Base-by-base conservation (phyloP, 2,329 filamentous ascomycete species). In the Cladosporium sp. region DNA sequence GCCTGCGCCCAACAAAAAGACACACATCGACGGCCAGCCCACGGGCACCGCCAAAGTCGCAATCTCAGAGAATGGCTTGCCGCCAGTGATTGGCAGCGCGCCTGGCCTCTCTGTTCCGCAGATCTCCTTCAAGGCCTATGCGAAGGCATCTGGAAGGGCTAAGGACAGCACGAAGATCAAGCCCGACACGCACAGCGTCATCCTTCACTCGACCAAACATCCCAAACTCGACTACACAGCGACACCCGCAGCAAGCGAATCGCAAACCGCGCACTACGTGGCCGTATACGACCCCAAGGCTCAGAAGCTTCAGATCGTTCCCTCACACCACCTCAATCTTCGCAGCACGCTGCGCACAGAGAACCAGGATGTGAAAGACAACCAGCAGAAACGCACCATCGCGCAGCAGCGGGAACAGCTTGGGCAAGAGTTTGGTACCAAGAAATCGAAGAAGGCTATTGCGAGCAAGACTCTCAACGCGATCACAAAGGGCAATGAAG, bases 401-500 rank as follows among this genome's bases (percentile, higher is more conserved):
- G 72, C 78, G 61, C 80, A 85, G 28, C 79, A 80, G 64, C 81
- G 81, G 60, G 84, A 83, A 61, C 81, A 84, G 2, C 81, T 95
- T 10, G 87, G 86, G 38, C 79, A 87, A 61, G 83, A 85, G 32
- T 95, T 95, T 63, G 89, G 89, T 67, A 92, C 87, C 22, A 90
- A 88, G 74, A 92, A 91, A 71, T 86, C 88, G 18, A 86, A 84
- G 76, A 92, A 91, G 72, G 85, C 82, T 1, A 82, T 93, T 60
- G 76, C 78, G 28, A 80, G 84, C 52, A 77, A 80, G 58, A 82
- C 83, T 2, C 78, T 87, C 61, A 90, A 91, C 64, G 85, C 86
- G 14, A 89, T 92, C 60, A 72, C 63, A 34, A 56, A 59, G 31
- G 54, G 50, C 38, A 63, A 71, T 51, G 68, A 74, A n/a, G 70